Evolutionary conservation across 2,329 filamentous ascomycete genomes (phyloP).

Genomic region (Colletotrichum filicis): DNA sequence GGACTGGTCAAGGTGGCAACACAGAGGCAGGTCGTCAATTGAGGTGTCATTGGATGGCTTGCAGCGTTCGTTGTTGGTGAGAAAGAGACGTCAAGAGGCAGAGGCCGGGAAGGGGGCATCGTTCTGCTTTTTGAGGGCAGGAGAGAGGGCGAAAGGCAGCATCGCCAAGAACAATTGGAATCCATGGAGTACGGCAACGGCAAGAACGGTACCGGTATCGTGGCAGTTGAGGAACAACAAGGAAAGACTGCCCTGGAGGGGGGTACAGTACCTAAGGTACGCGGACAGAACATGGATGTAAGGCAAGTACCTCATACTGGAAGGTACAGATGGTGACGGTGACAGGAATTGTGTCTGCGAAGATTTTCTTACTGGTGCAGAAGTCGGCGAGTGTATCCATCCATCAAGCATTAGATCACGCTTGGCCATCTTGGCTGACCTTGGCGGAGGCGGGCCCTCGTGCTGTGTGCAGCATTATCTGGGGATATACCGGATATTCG

Average conservation of each 20-base stretch:
- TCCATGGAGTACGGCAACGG: neutral
- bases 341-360: neutral
- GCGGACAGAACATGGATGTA: neutral
- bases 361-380: neutral
- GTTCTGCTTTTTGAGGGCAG: neutral
- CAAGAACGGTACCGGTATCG: neutral
- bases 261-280: neutral
- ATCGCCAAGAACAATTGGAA: neutral
- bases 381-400: neutral
- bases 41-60: neutral
- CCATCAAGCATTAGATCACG: slow-evolving; percentile 7
- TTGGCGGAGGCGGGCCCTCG: neutral
- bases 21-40: neutral
- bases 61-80: neutral
- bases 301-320: too few relatives aligned
- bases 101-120: neutral
- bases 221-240: neutral
- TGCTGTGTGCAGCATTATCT: neutral
- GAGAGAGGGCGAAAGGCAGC: neutral
- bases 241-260: neutral
- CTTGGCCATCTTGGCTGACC: slow-evolving; percentile 23
- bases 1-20: slow-evolving; percentile 17
- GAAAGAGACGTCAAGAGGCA: neutral
- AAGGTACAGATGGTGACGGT: neutral
- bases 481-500: neutral